These are phyloP conservation scores for Camptophora hylomeconis DNA, from an alignment of 2,329 filamentous ascomycete species.

Conservation along the genomic window DNA sequence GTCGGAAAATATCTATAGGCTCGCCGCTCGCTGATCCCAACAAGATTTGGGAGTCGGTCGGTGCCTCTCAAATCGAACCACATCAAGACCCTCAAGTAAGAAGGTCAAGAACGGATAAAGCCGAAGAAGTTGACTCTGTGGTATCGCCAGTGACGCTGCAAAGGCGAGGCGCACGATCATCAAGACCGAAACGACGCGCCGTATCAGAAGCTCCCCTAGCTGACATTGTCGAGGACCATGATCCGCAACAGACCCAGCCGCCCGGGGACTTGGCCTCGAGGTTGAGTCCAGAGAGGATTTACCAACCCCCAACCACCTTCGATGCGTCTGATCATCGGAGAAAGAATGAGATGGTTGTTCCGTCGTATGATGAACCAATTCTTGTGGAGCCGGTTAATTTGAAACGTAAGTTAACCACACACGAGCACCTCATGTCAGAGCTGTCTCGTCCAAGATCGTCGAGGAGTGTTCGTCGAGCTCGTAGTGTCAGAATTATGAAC, in stretches of 20 bases:
- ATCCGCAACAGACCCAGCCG: not conserved
- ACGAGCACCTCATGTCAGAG: conserved; percentile 88
- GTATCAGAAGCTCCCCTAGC: conserved; percentile 6
- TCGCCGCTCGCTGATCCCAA: conserved; percentile 16
- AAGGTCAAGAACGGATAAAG: too few relatives aligned
- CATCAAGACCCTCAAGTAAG: too few relatives aligned
- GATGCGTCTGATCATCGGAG: too few relatives aligned
- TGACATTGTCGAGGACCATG: conserved; percentile 4
- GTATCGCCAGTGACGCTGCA: conserved; percentile 3
- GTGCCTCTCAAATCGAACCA: too few relatives aligned
- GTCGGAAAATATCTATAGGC: conserved; percentile 13
- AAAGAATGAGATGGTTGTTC: too few relatives aligned
- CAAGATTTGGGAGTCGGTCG: conserved; percentile 16
- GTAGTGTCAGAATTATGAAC: conserved; percentile 63
- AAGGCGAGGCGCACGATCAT: conserved; percentile 3
- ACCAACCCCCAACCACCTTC: too few relatives aligned
- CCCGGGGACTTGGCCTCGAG: too few relatives aligned
- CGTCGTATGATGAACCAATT: too few relatives aligned
- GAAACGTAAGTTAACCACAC: conserved; percentile 71
- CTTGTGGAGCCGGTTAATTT: too few relatives aligned
- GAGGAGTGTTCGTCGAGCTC: conserved; percentile 59
- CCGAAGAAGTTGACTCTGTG: conserved; percentile 1
- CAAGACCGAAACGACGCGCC: conserved; percentile 7
- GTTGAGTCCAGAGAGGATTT: too few relatives aligned
- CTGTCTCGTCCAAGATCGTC: conserved; percentile 55